A percentile compares a stretch with the other conserved stretches of the same genome.
These are phyloP conservation scores for Mixia osmundae DNA, from an alignment of 1,284 basidiomycete genomes.

Conservation along the genomic window DNA sequence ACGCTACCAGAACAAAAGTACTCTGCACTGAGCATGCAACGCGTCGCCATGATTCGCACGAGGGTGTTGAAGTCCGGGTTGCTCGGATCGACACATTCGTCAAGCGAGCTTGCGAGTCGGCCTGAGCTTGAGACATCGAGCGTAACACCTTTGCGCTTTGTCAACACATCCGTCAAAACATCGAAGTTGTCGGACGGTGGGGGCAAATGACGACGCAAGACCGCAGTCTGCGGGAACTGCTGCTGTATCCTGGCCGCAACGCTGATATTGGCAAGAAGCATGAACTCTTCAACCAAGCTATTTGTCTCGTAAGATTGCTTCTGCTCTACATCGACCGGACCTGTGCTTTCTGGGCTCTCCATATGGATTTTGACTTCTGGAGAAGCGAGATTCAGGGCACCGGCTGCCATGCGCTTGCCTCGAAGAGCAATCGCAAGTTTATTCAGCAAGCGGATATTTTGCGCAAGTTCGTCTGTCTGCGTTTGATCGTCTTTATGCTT, in stretches of 20 bases:
- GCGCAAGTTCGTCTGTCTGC: constrained; percentile 60
- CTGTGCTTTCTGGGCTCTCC: constrained; percentile 72
- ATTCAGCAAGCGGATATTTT: constrained; percentile 76
- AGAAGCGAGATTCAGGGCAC: constrained; percentile 87
- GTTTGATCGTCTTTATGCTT: constrained; percentile 71
- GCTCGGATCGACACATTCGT: constrained; percentile 54
- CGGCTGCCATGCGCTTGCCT: constrained; percentile 66
- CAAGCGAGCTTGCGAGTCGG: constrained; percentile 69
- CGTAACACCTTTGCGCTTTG: constrained; percentile 60
- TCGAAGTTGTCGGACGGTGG: constrained; percentile 90
- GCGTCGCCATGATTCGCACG: constrained; percentile 94
- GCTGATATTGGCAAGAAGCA: constrained; percentile 90
- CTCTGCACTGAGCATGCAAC: constrained; percentile 95
- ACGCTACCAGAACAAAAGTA: constrained; percentile 95
- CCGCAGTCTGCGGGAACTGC: constrained; percentile 83
- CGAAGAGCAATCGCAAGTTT: constrained; percentile 65
- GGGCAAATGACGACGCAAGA: constrained; percentile 75
- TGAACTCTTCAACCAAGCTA: constrained; percentile 94
- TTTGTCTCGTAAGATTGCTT: constrained; percentile 87
- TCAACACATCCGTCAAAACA: constrained; percentile 74
- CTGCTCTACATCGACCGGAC: constrained; percentile 92
- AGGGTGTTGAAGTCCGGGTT: constrained; percentile 88
- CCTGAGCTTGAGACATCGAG: constrained; percentile 81
- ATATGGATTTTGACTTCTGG: constrained; percentile 92
- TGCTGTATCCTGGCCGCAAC: constrained; percentile 83